Evolutionary conservation across 208 protist genomes (phyloP), one percentile per base, ranked within the genome.

Genomic region (Crithidia expoeki): DNA sequence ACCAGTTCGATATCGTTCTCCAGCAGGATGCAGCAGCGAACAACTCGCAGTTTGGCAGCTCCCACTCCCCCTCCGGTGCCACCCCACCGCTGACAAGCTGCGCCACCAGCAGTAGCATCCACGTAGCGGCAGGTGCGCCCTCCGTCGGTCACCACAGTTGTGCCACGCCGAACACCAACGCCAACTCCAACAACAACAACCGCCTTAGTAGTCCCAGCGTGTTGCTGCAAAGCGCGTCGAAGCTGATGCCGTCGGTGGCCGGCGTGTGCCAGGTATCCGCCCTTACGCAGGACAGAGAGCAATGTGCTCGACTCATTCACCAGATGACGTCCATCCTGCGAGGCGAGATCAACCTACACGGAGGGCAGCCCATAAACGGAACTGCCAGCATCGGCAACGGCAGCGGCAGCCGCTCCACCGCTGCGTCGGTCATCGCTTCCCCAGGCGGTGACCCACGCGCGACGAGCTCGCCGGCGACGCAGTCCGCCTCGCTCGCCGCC

Each of bases 1-100:
- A 90, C 60, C 85, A 88, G 72, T 90, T 90, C 50, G 85, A 90
- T 33, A 85, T 90, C 33, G 85, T 86, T 34, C 79, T 90, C 7
- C 81, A 90, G 72, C 72, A 77, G 27, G 80, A 89, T 46, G 61
- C 80, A 1, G 66, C 46, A 2, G 73, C 78, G 28, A 56, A 36
- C 61, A 82, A 58, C 63, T 52, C 66, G 25, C 60, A 74, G 38
- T 61, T 55, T 51, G 28, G 55, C 34, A 46, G 57, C 33, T 68
- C 70, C 4, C 71, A 76, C 56, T 76, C 71, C 7, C 71, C 71
- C 23, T 76, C 71, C 25, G 63, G 71, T 6, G 55, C 71, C 47
- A 76, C 71, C 5, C 71, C 71, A 25, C 71, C 71, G 28, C 65
- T 76, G 55, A 33, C 36, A 19, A 50, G 60, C 51, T 68, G 57